These are phyloP conservation scores for Aureobasidium sp. DNA, from an alignment of 2,329 filamentous ascomycete genomes.

Conservation along the genomic window DNA sequence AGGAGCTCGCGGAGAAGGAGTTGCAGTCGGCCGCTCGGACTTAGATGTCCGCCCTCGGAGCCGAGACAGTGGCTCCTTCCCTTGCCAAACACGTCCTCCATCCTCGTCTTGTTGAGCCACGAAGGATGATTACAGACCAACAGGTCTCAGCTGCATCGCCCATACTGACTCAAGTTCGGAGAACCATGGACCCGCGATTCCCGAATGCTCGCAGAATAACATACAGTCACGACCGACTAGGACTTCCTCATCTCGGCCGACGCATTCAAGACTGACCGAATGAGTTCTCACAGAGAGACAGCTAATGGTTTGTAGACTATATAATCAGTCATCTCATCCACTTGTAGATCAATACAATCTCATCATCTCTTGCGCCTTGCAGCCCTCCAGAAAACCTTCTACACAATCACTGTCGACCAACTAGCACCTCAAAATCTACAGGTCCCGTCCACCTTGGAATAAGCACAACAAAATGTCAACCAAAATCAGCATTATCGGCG, in stretches of 20 bases:
- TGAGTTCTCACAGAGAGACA: background rate
- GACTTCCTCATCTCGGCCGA: background rate
- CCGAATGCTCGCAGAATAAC: background rate
- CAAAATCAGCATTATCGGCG: constrained; percentile 37
- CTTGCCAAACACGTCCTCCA: background rate
- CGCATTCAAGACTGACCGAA: background rate
- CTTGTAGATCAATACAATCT: background rate
- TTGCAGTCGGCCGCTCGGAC: background rate
- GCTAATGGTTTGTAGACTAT: background rate
- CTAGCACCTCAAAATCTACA: background rate
- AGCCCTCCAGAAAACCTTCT: background rate
- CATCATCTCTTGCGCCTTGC: background rate
- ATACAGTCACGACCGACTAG: background rate
- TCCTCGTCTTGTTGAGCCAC: background rate
- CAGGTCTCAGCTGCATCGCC: background rate
- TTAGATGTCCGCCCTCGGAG: background rate
- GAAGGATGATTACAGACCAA: background rate
- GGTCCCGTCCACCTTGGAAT: background rate
- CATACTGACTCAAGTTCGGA: background rate
- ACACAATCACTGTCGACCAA: background rate
- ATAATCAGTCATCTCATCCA: background rate
- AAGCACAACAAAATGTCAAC: background rate
- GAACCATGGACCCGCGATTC: background rate
- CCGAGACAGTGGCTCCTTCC: background rate
- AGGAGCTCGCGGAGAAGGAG: background rate